Conservation (phyloP, 2,329 filamentous ascomycete species). For the Penicillium sp. region DNA sequence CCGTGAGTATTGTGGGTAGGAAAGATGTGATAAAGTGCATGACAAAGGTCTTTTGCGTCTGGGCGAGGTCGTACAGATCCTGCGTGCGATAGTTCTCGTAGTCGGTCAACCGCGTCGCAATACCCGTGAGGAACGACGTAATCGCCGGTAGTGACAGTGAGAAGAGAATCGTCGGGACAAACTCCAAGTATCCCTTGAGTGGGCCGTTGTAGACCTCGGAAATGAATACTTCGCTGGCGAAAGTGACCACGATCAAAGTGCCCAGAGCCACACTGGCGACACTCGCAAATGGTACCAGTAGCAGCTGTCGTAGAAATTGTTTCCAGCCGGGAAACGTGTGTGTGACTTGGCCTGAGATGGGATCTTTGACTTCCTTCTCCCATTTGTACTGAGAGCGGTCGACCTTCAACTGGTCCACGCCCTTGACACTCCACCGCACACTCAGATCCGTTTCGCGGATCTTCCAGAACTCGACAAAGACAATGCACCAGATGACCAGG, state of each 20-base stretch:
- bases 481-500: constrained; percentile 81
- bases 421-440: constrained; percentile 84
- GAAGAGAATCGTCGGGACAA: constrained; percentile 86
- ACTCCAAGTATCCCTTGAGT: constrained; percentile 80
- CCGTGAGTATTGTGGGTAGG: constrained; percentile 85
- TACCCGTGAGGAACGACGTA: constrained; percentile 71
- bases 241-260: constrained; percentile 80
- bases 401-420: constrained; percentile 78
- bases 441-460: constrained; percentile 85
- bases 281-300: constrained; percentile 84
- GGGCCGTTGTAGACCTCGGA: constrained; percentile 90
- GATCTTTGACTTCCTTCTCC: constrained; percentile 76
- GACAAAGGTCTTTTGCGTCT: constrained; percentile 92
- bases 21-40: constrained; percentile 97
- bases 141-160: constrained; percentile 79
- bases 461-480: constrained; percentile 97
- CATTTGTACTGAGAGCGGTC: constrained; percentile 77
- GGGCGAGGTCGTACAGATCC: constrained; percentile 78
- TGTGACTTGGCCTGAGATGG: constrained; percentile 77
- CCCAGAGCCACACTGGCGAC: constrained; percentile 73
- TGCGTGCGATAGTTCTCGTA: constrained; percentile 92
- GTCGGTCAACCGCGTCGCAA: constrained; percentile 77
- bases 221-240: constrained; percentile 93
- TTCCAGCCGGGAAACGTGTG: constrained; percentile 76
- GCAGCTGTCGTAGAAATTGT: constrained; percentile 73